Base-by-base conservation (phyloP, 148 eudicot genomes). In the Nyssa sinensis region DNA sequence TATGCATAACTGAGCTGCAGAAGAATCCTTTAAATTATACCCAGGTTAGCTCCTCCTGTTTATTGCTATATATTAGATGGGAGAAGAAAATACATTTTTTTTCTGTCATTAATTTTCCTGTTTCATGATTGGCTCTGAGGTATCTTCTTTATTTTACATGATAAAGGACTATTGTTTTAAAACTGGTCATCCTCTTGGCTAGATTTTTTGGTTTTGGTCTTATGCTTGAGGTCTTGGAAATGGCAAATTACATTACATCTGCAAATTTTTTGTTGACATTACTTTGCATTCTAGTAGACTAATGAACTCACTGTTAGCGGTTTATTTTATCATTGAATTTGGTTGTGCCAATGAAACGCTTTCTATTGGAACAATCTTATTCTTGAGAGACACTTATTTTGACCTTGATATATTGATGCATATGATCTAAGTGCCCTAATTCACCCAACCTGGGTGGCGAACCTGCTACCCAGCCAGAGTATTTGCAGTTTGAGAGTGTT, bases 11-110 rank as follows among this genome's bases (percentile, higher is more conserved):
- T 57, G 97, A 92, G 86, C 77, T 95, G 84, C 99, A 95, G 88
- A 95, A 93, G 79, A 79, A 85, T 81, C 89, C 91, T 62, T 65
- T 95, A 80, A 95, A 95, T 72, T 95, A 88, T 72, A 89, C 97
- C 11, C 99, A 92, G 99, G 99, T 93, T 67, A 77, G 67, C 55
- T 7, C 25, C 55, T 7, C 25, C 12, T 17, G 8, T 47, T 31
- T n/a, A 28, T 19, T 41, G 24, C 33, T 19, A 9, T 14, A 51
- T 30, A 64, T 53, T 23, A 25, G 44, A 33, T 53, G 29, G 7
- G 25, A 51, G 37, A 66, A 9, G 27, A 28, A 58, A 21, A 19
- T 30, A 32, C 35, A 23, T 13, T 2, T 59, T 30, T 6, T 7
- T 28, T 41, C 57, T 31, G 27, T 67, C 33, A 11, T 65, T 33